Percentiles rank a stretch among this genome's conserved stretches.
phyloP scores from a whole-genome alignment of 2,329 filamentous ascomycete species.

The Trichoderma oligosporum region DNA sequence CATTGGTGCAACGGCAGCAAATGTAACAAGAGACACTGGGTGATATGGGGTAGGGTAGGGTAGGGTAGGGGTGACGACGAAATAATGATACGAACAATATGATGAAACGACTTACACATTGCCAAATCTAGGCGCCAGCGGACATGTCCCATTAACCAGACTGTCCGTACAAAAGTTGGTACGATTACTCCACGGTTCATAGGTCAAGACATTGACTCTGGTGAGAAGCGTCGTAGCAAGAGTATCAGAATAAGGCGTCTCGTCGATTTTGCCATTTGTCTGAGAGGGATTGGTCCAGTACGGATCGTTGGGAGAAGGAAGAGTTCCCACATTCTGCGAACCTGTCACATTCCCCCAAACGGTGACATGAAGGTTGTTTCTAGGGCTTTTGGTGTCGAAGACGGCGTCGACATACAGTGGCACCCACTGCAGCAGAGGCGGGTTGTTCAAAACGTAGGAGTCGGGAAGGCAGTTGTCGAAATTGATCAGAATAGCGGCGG shows the following conservation, averaged over 20 bases:
- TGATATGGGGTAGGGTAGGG: not conserved
- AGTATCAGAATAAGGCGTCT: constrained; percentile 48
- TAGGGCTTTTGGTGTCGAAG: constrained; percentile 60
- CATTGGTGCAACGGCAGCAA: not conserved
- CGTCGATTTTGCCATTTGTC: constrained; percentile 72
- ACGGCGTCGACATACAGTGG: constrained; percentile 70
- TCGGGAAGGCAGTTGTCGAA: constrained; percentile 80
- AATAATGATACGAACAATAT: not conserved
- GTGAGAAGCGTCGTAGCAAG: constrained; percentile 70
- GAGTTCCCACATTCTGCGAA: constrained; percentile 50
- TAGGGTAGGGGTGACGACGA: not conserved
- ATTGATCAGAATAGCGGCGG: constrained; percentile 62
- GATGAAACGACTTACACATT: constrained; percentile 36
- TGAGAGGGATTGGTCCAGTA: constrained; percentile 59
- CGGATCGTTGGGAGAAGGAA: constrained; percentile 58
- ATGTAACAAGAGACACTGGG: not conserved
- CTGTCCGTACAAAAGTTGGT: constrained; percentile 63
- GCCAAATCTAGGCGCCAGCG: constrained; percentile 68
- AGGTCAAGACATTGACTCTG: constrained; percentile 71
- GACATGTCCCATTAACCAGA: constrained; percentile 63
- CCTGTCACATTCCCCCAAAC: constrained; percentile 92
- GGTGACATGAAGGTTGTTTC: constrained; percentile 68
- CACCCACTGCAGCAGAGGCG: constrained; percentile 70
- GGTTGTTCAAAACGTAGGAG: constrained; percentile 53
- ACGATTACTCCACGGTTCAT: constrained; percentile 59